Conservation (phyloP, 2,329 filamentous ascomycete species). For the Sphaerulina musiva region DNA sequence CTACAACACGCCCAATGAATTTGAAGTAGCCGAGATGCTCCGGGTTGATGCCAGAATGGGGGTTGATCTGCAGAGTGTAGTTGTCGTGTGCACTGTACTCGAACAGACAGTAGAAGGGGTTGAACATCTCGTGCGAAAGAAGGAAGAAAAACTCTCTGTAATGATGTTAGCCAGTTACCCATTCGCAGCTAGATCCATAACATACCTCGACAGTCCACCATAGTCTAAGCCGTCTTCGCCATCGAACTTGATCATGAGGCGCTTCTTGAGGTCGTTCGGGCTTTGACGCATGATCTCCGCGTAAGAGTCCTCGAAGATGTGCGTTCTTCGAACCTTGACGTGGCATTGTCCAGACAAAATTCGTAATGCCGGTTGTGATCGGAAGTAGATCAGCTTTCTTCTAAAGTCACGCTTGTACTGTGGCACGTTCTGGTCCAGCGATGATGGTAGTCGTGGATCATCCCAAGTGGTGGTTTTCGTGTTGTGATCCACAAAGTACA, state of each 20-base stretch:
- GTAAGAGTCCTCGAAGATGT: slow-evolving; percentile 98
- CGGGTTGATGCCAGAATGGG: slow-evolving; percentile 97
- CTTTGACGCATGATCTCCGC: slow-evolving; percentile 97
- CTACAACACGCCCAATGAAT: slow-evolving; percentile 96
- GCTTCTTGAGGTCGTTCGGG: slow-evolving; percentile 92
- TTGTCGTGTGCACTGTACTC: slow-evolving; percentile 99
- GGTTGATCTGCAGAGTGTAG: slow-evolving; percentile 99
- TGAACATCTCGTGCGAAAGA: slow-evolving; percentile 99
- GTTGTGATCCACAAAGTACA: slow-evolving; percentile 99
- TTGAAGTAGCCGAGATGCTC: slow-evolving; percentile 99
- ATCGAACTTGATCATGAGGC: slow-evolving; percentile 99
- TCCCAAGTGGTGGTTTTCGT: slow-evolving; percentile 99
- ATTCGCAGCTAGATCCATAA: not conserved
- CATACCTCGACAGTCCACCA: slow-evolving; percentile 77
- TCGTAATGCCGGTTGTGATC: slow-evolving; percentile 90
- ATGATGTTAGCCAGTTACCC: slow-evolving; percentile 26
- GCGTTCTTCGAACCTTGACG: slow-evolving; percentile 91
- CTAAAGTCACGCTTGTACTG: slow-evolving; percentile 99
- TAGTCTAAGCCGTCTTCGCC: slow-evolving; percentile 97
- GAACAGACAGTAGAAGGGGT: slow-evolving; percentile 98
- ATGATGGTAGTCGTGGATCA: slow-evolving; percentile 88
- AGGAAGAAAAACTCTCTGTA: slow-evolving; percentile 96
- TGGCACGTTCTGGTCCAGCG: slow-evolving; percentile 93
- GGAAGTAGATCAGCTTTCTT: slow-evolving; percentile 97
- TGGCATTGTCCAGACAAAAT: slow-evolving; percentile 96